These are phyloP conservation scores for Epichloe uncinata DNA, from an alignment of 2,329 filamentous ascomycete genomes.

Conservation along the genomic window DNA sequence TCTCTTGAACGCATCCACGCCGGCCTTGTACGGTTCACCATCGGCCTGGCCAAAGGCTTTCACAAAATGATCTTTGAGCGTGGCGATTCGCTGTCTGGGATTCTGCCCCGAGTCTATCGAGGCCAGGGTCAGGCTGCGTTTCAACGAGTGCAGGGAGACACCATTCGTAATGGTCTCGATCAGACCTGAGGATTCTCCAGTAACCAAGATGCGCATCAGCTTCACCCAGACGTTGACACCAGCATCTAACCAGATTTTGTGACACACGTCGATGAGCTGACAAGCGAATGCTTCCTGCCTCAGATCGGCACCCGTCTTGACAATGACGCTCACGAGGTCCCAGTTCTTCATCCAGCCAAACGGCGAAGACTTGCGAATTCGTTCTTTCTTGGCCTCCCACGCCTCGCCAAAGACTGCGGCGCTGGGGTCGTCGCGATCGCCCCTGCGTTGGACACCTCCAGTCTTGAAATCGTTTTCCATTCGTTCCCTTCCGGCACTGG, in stretches of 20 bases:
- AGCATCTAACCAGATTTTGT: constrained; percentile 69
- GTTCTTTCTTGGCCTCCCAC: constrained; percentile 73
- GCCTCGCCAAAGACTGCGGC: constrained; percentile 79
- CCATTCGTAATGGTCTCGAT: constrained; percentile 84
- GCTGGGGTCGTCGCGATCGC: constrained; percentile 73
- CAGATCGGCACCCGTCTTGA: constrained; percentile 74
- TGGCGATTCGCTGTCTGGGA: constrained; percentile 62
- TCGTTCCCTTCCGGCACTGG: constrained; percentile 61
- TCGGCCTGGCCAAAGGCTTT: constrained; percentile 64
- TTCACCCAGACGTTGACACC: constrained; percentile 74
- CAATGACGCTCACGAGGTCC: constrained; percentile 77
- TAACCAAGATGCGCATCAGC: constrained; percentile 75
- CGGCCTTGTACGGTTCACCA: constrained; percentile 54
- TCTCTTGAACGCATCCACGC: constrained; percentile 65
- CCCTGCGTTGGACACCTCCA: constrained; percentile 65
- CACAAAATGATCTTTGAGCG: constrained; percentile 67
- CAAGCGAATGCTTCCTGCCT: constrained; percentile 79
- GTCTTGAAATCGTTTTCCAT: constrained; percentile 90
- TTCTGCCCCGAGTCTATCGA: constrained; percentile 61
- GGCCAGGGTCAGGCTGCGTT: constrained; percentile 66
- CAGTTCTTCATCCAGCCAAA: constrained; percentile 87
- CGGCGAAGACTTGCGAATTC: constrained; percentile 68
- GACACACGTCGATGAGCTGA: constrained; percentile 69
- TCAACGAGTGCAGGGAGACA: constrained; percentile 74
- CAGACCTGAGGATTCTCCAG: constrained; percentile 69